phyloP scores from a whole-genome alignment of 345 rosid genomes.

The Pistacia integerrima region DNA sequence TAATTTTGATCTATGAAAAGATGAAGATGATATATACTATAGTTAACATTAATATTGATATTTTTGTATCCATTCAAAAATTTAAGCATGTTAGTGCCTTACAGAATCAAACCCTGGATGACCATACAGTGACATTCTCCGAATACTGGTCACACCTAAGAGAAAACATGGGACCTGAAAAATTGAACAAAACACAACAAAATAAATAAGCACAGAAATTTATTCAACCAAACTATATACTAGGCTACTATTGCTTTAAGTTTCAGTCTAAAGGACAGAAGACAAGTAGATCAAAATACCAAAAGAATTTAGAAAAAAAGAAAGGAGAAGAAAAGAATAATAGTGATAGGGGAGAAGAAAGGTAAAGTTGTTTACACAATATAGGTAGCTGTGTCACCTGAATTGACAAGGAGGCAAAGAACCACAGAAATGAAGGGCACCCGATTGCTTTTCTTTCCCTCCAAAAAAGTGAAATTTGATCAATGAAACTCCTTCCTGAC shows the following conservation, averaged over 20 bases:
- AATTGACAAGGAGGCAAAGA: constrained; percentile 56
- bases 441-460: constrained; percentile 58
- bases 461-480: constrained; percentile 56
- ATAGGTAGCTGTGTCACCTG: constrained; percentile 50
- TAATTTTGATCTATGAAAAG: background rate
- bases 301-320: background rate
- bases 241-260: background rate
- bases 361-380: constrained; percentile 12
- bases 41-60: background rate
- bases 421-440: constrained; percentile 82
- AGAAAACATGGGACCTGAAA: constrained; percentile 82
- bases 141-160: constrained; percentile 74
- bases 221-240: background rate
- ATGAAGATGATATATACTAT: background rate
- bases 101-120: constrained; percentile 92
- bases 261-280: background rate
- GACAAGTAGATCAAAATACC: background rate
- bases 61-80: background rate
- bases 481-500: constrained; percentile 71
- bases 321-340: background rate
- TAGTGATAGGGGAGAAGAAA: background rate
- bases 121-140: constrained; percentile 77
- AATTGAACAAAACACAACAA: constrained; percentile 18
- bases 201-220: constrained; percentile 14
- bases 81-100: constrained; percentile 30